Evolutionary conservation across 441 rosid genomes (phyloP), one percentile per base, ranked within the genome.

Genomic region (Geranium incanum): DNA sequence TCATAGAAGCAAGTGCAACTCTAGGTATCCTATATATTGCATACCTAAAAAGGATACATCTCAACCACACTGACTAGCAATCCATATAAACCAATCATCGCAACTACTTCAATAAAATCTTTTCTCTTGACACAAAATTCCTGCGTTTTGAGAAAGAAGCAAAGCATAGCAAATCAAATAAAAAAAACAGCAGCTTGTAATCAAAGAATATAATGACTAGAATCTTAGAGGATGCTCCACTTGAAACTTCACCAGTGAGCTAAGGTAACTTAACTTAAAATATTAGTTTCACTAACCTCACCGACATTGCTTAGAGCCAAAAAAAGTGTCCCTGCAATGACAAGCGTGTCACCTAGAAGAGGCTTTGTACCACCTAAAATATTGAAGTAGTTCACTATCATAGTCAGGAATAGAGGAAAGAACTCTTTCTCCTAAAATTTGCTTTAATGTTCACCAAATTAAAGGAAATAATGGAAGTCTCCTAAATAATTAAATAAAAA

Each of bases 271-370:
- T 16, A 12, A 36, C 48, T 43, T 4, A 36, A 71, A 59, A 36
- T 6, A 11, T 12, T 6, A 52, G 60, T 67, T 77, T 67, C 13
- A 77, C 82, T 59, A 45, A 88, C 93, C 88, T 86, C 86, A 23
- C 91, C 84, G 45, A 86, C 88, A 78, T 86, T 87, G 81, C 89
- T 84, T 67, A 83, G 66, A 57, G 91, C 83, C 57, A 76, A 81
- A 81, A 85, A 88, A 55, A 88, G 0, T 12, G 91, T 86, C 50
- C 84, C 88, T 2, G 43, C 74, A 48, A 86, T 70, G 6, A 88
- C 89, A 37, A 88, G 87, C 9, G 18, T 5, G 74, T 86, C 91
- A 13, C 93, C 91, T 9, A 85, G 45, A 36, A 88, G 76, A 68
- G 89, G 89, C 4, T 65, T 88, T 9, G 91, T 81, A 28, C 88